Evolutionary conservation across 495 filamentous ascomycete genomes (phyloP).

Genomic region (Clavariopsis aquatica): DNA sequence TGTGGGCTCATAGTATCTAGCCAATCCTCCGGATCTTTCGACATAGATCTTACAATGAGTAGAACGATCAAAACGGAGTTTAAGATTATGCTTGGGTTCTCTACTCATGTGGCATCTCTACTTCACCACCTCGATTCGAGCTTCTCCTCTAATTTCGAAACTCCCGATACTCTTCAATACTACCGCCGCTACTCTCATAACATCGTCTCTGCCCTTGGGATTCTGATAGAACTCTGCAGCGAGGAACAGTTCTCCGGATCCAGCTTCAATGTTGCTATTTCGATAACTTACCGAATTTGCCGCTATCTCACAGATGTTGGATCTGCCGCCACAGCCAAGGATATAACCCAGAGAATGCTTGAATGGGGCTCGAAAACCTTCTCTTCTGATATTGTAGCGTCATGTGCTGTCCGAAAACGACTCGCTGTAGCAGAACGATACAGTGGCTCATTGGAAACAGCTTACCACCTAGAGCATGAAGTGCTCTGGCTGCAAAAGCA

Average conservation of each 20-base stretch:
- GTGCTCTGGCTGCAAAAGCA: not conserved
- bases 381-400: not conserved
- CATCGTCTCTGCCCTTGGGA: not conserved
- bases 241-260: not conserved
- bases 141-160: not conserved
- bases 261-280: not conserved
- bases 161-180: not conserved
- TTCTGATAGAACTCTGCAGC: not conserved
- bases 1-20: not conserved
- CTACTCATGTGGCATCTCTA: not conserved
- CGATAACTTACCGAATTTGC: not conserved
- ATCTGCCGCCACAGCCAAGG: not conserved
- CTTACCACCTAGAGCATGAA: not conserved
- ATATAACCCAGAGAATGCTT: not conserved
- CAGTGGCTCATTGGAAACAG: not conserved
- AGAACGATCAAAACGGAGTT: not conserved
- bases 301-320: not conserved
- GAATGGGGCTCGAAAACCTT: not conserved
- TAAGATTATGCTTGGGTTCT: not conserved
- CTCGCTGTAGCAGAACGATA: not conserved
- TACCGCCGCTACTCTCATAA: not conserved
- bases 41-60: not conserved
- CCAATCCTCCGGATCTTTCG: not conserved
- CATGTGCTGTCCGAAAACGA: not conserved
- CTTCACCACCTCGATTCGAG: not conserved